phyloP scores from a whole-genome alignment of 164 flowering plant species.

The Liquidambar formosana region DNA sequence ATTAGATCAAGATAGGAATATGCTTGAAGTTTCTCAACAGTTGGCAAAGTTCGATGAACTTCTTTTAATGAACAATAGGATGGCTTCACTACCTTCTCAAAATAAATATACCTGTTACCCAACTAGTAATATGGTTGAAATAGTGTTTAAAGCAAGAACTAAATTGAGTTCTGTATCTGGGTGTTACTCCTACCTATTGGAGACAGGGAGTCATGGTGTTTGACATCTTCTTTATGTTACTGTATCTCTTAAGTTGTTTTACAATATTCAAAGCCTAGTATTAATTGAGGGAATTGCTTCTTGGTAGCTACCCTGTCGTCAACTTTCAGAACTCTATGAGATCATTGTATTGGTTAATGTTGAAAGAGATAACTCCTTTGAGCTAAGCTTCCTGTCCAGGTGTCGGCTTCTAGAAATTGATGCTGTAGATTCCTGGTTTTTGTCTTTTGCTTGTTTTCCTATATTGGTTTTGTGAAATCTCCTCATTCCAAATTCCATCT shows the following conservation, averaged over 20 bases:
- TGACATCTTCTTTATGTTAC: neutral
- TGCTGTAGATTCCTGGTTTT: neutral
- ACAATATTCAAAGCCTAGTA: neutral
- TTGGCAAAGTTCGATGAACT: neutral
- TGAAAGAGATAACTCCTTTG: neutral
- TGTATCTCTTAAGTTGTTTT: neutral
- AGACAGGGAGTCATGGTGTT: neutral
- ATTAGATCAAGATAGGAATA: neutral
- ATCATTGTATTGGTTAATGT: neutral
- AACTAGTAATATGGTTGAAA: neutral
- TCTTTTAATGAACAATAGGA: neutral
- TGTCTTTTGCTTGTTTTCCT: neutral
- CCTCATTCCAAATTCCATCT: conserved; percentile 6
- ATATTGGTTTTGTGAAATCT: neutral
- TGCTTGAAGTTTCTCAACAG: neutral
- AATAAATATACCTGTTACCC: no score
- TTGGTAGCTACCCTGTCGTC: neutral
- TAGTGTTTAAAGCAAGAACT: neutral
- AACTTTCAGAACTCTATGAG: neutral
- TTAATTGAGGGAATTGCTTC: no score
- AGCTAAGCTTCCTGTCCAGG: neutral
- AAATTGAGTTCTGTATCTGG: neutral
- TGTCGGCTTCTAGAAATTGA: neutral
- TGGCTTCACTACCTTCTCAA: no score
- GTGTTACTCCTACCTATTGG: neutral